phyloP scores from a whole-genome alignment of 306 rosid species.

The Acacia confusa region DNA sequence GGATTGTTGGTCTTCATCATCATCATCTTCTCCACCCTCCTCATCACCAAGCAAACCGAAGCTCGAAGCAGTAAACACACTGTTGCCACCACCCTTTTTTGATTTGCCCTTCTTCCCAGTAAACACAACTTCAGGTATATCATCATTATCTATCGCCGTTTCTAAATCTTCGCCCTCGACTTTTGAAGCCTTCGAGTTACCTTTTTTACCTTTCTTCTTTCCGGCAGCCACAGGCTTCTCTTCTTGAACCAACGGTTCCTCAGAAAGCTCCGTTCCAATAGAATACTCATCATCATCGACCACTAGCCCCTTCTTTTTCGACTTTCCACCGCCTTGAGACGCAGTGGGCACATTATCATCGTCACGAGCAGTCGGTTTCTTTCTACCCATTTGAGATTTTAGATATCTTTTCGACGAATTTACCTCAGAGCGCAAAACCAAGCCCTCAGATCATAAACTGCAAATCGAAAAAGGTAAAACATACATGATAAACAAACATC shows the following conservation, averaged over 20 bases:
- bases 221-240: conserved; percentile 47
- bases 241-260: conserved; percentile 54
- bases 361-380: conserved; percentile 70
- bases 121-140: conserved; percentile 50
- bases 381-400: conserved; percentile 65
- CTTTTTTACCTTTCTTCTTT: conserved; percentile 84
- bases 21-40: conserved; percentile 42
- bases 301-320: conserved; percentile 64
- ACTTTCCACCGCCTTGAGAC: conserved; percentile 63
- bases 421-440: background rate
- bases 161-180: conserved; percentile 38
- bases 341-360: conserved; percentile 52
- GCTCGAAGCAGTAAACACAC: conserved; percentile 45
- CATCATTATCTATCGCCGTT: conserved; percentile 27
- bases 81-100: conserved; percentile 68
- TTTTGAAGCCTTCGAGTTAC: conserved; percentile 44
- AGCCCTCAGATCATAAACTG: conserved; percentile 28
- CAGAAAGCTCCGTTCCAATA: conserved; percentile 64
- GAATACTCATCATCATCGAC: conserved; percentile 87
- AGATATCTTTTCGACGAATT: conserved; percentile 33
- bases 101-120: conserved; percentile 82
- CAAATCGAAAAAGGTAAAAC: conserved; percentile 4
- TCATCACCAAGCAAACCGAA: conserved; percentile 72
- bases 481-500: background rate
- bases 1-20: conserved; percentile 45